Evolutionary conservation across 768 basidiomycete species (phyloP), one percentile per base, ranked within the genome.

Genomic region (Pisolithus albus): DNA sequence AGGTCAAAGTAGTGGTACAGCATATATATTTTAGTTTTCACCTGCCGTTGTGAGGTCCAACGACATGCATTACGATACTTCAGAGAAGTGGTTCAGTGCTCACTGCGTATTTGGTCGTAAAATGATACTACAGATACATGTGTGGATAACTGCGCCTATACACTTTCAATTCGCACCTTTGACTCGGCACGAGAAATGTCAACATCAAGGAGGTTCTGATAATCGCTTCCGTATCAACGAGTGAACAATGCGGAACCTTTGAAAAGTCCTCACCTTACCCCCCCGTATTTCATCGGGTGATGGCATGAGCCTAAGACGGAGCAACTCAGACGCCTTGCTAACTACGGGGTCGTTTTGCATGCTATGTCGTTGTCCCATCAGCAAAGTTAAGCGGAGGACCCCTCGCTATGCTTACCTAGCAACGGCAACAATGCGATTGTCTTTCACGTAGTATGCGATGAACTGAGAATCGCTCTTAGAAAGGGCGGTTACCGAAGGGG

Each of bases 321-420:
- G 65, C 28, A 96, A 72, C 66, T 93, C 89, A 8, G 86, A 82
- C 2, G 84, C 80, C 68, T 86, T 85, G 51, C 79, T 76, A 28
- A 92, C 86, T 30, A 89, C 76, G 1, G 90, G 90, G 60, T 92
- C 90, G 51, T 80, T 80, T 64, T 84, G 83, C 86, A 91, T 91
- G 59, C 84, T 86, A 49, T 9, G 30, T 30, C 1, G 15, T 34
- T 56, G 30, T 19, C 46, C 5, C 37, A 21, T 54, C 10, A 56
- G 40, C 16, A 18, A n/a, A 23, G n/a, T 4, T 30, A 46, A 47
- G 44, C 21, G 40, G 4, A 8, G 21, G 3, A n/a, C 39, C 41
- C 38, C 30, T 34, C 13, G 37, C 28, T 13, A 15, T 6, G 52
- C 72, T 53, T 57, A 83, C 81, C 77, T 80, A 1, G 84, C 78